Evolutionary conservation across 768 basidiomycete genomes (phyloP).

Genomic region (Clitopilus hobsonii): DNA sequence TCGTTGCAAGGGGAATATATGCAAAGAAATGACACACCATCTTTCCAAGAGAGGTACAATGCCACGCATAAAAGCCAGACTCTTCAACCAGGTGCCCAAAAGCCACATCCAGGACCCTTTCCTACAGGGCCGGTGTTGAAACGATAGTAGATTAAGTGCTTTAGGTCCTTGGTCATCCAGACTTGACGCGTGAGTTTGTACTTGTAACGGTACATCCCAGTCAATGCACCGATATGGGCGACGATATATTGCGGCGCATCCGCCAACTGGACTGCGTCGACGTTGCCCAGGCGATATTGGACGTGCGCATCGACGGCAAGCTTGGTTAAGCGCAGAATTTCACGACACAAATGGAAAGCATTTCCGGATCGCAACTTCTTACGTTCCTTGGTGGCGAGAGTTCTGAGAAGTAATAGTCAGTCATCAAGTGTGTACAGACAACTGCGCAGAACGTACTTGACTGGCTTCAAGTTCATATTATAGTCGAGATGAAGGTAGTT

Average conservation of each 20-base stretch:
- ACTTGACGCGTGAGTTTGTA: slow-evolving; percentile 99
- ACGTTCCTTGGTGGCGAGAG: slow-evolving; percentile 96
- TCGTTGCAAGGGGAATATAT: no score
- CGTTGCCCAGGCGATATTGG: slow-evolving; percentile 96
- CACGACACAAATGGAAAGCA: slow-evolving; percentile 96
- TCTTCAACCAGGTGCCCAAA: slow-evolving; percentile 99
- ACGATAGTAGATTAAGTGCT: slow-evolving; percentile 96
- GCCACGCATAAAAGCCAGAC: slow-evolving; percentile 99
- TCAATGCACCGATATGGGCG: slow-evolving; percentile 93
- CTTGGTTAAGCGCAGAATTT: slow-evolving; percentile 96
- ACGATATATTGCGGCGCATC: slow-evolving; percentile 99
- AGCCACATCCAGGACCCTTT: slow-evolving; percentile 97
- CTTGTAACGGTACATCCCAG: slow-evolving; percentile 99
- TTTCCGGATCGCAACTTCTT: slow-evolving; percentile 99
- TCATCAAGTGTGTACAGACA: not conserved
- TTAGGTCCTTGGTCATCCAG: slow-evolving; percentile 98
- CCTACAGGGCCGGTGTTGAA: slow-evolving; percentile 99
- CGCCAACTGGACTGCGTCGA: slow-evolving; percentile 98
- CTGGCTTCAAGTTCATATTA: slow-evolving; percentile 98
- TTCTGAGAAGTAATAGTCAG: slow-evolving; percentile 44
- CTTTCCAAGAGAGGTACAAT: slow-evolving; percentile 96
- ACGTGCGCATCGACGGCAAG: slow-evolving; percentile 99
- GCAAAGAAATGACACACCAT: slow-evolving; percentile 71
- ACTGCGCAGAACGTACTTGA: slow-evolving; percentile 46
- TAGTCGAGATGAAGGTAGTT: slow-evolving; percentile 96